phyloP scores from a whole-genome alignment of 108 stramenopile genomes.

The Nitzschia inconspicua region DNA sequence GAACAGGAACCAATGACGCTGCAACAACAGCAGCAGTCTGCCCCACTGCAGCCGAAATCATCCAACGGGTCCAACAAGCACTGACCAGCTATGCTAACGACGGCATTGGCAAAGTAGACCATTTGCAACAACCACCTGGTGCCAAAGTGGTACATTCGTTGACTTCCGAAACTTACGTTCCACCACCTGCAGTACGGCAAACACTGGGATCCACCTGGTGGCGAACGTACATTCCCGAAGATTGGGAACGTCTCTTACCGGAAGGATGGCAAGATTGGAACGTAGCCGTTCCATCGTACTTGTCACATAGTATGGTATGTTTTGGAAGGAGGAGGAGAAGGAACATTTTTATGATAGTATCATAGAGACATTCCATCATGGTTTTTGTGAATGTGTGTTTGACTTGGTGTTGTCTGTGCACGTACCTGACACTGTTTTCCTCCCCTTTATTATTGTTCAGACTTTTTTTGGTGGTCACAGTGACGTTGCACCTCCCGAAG shows the following conservation, averaged over 20 bases:
- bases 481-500: conserved; percentile 36
- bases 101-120: conserved; percentile 20
- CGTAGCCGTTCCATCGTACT: conserved; percentile 38
- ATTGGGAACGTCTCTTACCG: conserved; percentile 64
- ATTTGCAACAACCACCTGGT: conserved; percentile 32
- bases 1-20: neutral
- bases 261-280: conserved; percentile 48
- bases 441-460: conserved; percentile 10
- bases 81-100: conserved; percentile 24
- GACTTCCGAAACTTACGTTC: conserved; percentile 27
- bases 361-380: neutral
- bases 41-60: conserved; percentile 1
- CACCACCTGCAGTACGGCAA: conserved; percentile 1
- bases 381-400: neutral
- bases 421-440: neutral
- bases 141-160: conserved; percentile 26
- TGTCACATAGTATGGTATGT: conserved; percentile 51
- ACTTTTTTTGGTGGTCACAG: conserved; percentile 17
- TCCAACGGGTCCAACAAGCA: conserved; percentile 18
- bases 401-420: neutral
- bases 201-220: conserved; percentile 32
- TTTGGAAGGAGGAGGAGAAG: neutral
- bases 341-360: neutral
- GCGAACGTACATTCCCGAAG: conserved; percentile 62
- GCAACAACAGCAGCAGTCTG: neutral